Percentiles rank a stretch among this genome's conserved stretches.
These are phyloP conservation scores for Silene uniflora DNA, from an alignment of 148 eudicot species.

Conservation along the genomic window DNA sequence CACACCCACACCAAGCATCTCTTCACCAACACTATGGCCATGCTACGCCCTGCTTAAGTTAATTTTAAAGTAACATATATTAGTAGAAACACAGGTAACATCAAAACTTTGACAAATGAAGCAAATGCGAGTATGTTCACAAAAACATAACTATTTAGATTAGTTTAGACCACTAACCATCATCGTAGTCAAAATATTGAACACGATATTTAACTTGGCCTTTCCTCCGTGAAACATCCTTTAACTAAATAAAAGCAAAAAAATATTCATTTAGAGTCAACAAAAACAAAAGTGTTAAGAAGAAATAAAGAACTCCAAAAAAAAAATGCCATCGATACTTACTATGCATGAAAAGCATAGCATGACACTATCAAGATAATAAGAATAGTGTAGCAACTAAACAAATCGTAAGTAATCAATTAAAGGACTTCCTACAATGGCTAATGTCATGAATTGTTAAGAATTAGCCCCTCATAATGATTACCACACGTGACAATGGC, in stretches of 20 bases:
- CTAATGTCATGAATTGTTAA: neutral
- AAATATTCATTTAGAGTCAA: slow-evolving; percentile 7
- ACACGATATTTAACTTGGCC: slow-evolving; percentile 18
- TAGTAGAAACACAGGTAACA: neutral
- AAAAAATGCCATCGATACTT: neutral
- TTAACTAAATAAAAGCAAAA: slow-evolving; percentile 26
- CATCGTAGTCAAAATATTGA: slow-evolving; percentile 39
- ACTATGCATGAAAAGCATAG: neutral
- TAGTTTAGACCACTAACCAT: slow-evolving; percentile 33
- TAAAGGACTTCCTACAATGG: neutral
- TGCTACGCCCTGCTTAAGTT: neutral
- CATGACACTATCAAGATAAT: neutral
- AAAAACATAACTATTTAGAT: neutral
- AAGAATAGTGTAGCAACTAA: neutral
- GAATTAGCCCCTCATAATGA: too few species aligned
- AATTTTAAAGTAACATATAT: neutral
- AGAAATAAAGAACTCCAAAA: neutral
- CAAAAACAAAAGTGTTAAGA: neutral
- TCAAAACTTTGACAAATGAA: neutral
- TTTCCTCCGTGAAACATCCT: slow-evolving; percentile 16
- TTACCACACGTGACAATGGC: too few species aligned
- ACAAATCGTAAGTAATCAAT: neutral
- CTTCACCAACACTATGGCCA: neutral
- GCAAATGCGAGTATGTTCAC: slow-evolving; percentile 1
- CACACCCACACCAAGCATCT: neutral